Evolutionary conservation across 495 filamentous ascomycete genomes (phyloP).

Genomic region (Aspergillus campestris): DNA sequence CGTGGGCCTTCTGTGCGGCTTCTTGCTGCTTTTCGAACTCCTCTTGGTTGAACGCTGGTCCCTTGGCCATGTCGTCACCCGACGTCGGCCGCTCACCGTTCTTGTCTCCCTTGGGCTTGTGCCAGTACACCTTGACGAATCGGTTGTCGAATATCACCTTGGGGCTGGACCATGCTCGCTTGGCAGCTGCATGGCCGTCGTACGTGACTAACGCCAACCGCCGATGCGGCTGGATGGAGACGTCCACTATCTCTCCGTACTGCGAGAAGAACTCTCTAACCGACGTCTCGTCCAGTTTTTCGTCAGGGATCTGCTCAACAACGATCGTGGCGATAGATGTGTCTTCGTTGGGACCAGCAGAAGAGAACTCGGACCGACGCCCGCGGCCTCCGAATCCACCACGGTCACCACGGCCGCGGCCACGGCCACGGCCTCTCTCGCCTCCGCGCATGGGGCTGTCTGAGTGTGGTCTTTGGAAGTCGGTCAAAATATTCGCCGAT

Average conservation of each 20-base stretch:
- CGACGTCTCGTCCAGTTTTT: conserved; percentile 65
- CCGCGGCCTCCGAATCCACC: conserved; percentile 40
- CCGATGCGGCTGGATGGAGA: conserved; percentile 70
- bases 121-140: conserved; percentile 97
- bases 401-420: conserved; percentile 35
- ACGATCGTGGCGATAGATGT: conserved; percentile 72
- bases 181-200: conserved; percentile 61
- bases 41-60: conserved; percentile 62
- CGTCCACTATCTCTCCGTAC: conserved; percentile 67
- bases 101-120: conserved; percentile 49
- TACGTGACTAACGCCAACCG: conserved; percentile 77
- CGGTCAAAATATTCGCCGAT: conserved; percentile 45
- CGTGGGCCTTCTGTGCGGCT: conserved; percentile 69
- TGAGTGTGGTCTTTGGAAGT: conserved; percentile 16
- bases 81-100: conserved; percentile 20
- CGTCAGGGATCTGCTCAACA: conserved; percentile 86
- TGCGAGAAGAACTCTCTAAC: conserved; percentile 77
- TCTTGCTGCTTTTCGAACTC: conserved; percentile 69
- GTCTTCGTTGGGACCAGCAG: conserved; percentile 66
- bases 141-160: conserved; percentile 95
- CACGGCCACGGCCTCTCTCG: conserved; percentile 37
- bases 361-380: conserved; percentile 62
- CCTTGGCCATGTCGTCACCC: conserved; percentile 23
- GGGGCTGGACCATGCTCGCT: conserved; percentile 78
- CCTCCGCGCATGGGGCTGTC: conserved; percentile 23